Evolutionary conservation across 2,329 filamentous ascomycete genomes (phyloP).

Genomic region (Chrysoporthe austroafricana): DNA sequence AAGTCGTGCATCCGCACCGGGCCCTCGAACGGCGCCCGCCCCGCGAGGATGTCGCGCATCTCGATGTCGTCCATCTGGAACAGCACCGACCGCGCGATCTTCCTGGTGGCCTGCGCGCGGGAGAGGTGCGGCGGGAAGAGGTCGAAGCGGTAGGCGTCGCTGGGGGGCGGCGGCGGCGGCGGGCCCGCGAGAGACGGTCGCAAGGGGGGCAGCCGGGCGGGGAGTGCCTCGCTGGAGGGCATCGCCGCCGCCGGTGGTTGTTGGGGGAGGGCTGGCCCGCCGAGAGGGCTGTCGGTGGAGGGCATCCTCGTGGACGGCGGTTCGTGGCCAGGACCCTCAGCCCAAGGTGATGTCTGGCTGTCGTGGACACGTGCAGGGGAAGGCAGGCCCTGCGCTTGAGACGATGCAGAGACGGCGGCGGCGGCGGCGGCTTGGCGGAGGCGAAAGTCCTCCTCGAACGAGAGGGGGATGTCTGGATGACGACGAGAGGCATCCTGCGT

Average conservation of each 20-base stretch:
- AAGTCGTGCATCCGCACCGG: conserved; percentile 6
- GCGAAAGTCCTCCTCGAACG: background rate
- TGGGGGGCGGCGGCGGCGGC: too few relatives aligned
- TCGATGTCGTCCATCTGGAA: background rate
- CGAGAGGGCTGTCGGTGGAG: too few relatives aligned
- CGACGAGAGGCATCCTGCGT: background rate
- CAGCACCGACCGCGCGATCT: background rate
- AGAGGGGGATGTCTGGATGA: background rate
- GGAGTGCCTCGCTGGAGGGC: too few relatives aligned
- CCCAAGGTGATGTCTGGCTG: background rate
- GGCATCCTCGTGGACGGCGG: too few relatives aligned
- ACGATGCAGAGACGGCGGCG: background rate
- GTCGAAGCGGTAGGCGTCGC: background rate
- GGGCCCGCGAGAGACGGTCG: too few relatives aligned
- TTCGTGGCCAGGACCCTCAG: too few relatives aligned
- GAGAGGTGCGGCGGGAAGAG: background rate
- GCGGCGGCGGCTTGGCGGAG: background rate
- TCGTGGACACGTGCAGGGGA: background rate
- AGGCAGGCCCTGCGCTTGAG: background rate
- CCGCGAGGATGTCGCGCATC: background rate
- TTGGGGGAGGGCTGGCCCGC: too few relatives aligned
- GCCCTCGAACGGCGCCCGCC: background rate
- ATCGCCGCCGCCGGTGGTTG: too few relatives aligned
- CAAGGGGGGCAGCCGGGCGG: too few relatives aligned
- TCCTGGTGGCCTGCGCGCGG: background rate